A percentile compares a stretch with the other conserved stretches of the same genome.
Conservation (phyloP, 768 basidiomycete genomes). For the Boletus pseudo-olivaceus region DNA sequence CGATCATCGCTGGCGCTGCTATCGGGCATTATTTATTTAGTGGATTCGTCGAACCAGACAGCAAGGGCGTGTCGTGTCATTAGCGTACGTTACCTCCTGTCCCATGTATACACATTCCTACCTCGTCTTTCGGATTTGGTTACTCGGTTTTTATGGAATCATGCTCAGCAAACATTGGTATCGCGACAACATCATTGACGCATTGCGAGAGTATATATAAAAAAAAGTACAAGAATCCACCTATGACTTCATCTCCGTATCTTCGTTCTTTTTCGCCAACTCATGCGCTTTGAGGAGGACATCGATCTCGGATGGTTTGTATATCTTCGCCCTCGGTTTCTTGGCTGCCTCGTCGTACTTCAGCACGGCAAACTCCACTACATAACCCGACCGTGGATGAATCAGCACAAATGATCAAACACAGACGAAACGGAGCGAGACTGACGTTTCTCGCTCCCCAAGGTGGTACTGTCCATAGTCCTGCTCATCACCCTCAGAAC, state of each 20-base stretch:
- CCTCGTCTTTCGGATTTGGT: not conserved
- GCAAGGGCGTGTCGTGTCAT: conserved; percentile 79
- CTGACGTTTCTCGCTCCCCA: conserved; percentile 95
- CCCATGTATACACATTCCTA: not conserved
- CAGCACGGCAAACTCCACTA: conserved; percentile 96
- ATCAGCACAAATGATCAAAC: not conserved
- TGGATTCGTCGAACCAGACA: conserved; percentile 58
- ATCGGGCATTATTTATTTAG: conserved; percentile 81
- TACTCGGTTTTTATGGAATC: not conserved
- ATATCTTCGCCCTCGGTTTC: conserved; percentile 87
- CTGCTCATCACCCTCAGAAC: conserved; percentile 97
- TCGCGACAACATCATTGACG: not conserved
- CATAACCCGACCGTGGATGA: not conserved
- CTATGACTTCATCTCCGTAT: conserved; percentile 68
- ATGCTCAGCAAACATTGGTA: not conserved
- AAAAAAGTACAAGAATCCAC: conserved; percentile 10
- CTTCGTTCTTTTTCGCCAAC: conserved; percentile 84
- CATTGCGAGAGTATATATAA: not conserved
- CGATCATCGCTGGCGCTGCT: conserved; percentile 79
- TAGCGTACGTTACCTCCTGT: conserved; percentile 30
- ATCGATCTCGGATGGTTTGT: conserved; percentile 84
- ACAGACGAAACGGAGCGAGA: conserved; percentile 24
- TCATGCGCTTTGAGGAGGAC: conserved; percentile 74
- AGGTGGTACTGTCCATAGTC: conserved; percentile 98
- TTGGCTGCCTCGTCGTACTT: conserved; percentile 77